phyloP scores from a whole-genome alignment of 2,329 filamentous ascomycete species.

The Setomelanomma holmii region DNA sequence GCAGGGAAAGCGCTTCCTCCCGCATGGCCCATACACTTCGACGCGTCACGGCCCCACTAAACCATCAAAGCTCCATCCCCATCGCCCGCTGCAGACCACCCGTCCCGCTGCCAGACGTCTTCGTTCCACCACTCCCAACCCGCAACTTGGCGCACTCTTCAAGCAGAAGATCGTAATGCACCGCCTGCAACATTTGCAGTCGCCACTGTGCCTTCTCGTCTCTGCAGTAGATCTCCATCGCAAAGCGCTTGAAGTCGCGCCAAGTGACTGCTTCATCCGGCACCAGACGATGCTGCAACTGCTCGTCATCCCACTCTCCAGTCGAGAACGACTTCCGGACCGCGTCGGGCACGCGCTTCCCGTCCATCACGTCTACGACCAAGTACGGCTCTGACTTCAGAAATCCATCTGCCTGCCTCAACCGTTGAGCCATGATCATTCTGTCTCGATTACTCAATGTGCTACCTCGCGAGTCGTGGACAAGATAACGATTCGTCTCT shows the following conservation, averaged over 20 bases:
- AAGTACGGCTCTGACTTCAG: too few species aligned
- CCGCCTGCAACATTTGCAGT: not conserved
- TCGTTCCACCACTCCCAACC: not conserved
- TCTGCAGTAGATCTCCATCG: not conserved
- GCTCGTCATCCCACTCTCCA: not conserved
- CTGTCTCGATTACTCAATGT: not conserved
- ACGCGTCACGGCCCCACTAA: constrained; percentile 13
- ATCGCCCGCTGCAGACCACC: not conserved
- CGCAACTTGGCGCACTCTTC: not conserved
- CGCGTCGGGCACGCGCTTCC: constrained; percentile 5
- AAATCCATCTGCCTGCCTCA: too few species aligned
- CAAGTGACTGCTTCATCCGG: not conserved
- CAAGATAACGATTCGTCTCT: not conserved
- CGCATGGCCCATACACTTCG: constrained; percentile 1
- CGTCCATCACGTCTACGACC: constrained; percentile 5
- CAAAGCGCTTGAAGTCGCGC: not conserved
- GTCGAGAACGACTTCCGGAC: constrained; percentile 3
- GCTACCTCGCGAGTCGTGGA: not conserved
- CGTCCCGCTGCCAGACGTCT: not conserved
- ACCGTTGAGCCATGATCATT: not conserved
- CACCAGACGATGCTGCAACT: not conserved
- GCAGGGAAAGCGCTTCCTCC: not conserved
- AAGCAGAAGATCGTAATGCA: not conserved
- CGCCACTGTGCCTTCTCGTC: not conserved
- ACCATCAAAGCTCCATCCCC: not conserved